Percentiles rank a stretch among this genome's conserved stretches.
Conservation (phyloP, 1,284 basidiomycete species). For the Marasmius oreades region DNA sequence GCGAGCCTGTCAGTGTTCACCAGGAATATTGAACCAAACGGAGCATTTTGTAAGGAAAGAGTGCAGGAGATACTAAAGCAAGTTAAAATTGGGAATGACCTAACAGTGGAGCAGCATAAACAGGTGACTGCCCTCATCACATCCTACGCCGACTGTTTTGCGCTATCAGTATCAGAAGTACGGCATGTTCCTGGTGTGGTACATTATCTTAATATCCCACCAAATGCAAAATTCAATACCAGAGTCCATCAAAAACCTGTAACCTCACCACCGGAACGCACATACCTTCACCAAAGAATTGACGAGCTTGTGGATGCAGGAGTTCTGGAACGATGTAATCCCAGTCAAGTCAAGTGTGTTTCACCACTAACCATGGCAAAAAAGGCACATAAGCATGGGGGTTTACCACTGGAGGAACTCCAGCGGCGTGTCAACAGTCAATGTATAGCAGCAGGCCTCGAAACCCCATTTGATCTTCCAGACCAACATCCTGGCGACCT, state of each 20-base stretch:
- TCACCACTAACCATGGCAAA: constrained; percentile 26
- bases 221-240: constrained; percentile 16
- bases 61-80: constrained; percentile 19
- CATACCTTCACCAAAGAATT: constrained; percentile 24
- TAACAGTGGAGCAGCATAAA: constrained; percentile 14
- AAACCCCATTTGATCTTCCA: constrained; percentile 9
- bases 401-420: constrained; percentile 24
- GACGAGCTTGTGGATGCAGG: constrained; percentile 29
- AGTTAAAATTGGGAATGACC: constrained; percentile 21
- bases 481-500: constrained; percentile 8
- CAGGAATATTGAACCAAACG: not conserved
- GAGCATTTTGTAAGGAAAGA: constrained; percentile 7
- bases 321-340: constrained; percentile 22
- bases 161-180: constrained; percentile 27
- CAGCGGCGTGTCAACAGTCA: constrained; percentile 25
- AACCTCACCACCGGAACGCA: constrained; percentile 24
- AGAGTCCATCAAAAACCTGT: constrained; percentile 22
- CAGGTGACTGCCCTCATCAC: constrained; percentile 15
- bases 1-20: not conserved
- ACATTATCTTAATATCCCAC: constrained; percentile 25
- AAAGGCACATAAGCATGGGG: constrained; percentile 25
- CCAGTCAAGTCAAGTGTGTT: constrained; percentile 25
- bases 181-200: constrained; percentile 18
- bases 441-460: constrained; percentile 21
- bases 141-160: constrained; percentile 28